These are phyloP conservation scores for Pulveroboletus sp. DNA, from an alignment of 768 basidiomycete species.

Conservation along the genomic window DNA sequence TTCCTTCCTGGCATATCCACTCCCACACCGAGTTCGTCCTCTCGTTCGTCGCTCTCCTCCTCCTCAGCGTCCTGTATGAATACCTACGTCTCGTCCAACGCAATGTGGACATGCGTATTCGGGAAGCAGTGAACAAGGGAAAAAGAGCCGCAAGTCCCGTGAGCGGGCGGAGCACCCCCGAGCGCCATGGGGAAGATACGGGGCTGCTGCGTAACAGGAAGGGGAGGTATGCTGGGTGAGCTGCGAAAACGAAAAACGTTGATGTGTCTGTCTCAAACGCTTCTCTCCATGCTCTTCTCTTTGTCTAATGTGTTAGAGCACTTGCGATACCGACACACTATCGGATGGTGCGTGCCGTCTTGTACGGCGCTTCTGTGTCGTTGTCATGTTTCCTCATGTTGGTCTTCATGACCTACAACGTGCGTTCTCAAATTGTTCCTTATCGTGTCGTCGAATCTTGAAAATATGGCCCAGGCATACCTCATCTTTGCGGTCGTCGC, in stretches of 20 bases:
- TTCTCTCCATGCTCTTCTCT: neutral
- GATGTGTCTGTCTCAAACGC: no score
- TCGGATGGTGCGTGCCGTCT: constrained; percentile 54
- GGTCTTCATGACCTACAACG: constrained; percentile 96
- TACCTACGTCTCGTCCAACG: constrained; percentile 66
- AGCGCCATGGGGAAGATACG: constrained; percentile 47
- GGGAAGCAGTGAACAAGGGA: constrained; percentile 40
- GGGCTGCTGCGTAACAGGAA: constrained; percentile 48
- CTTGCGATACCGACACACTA: constrained; percentile 19
- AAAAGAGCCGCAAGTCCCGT: constrained; percentile 42
- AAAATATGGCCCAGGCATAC: constrained; percentile 55
- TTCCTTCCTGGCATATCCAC: constrained; percentile 70
- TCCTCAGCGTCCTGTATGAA: constrained; percentile 72
- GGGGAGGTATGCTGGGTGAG: constrained; percentile 40
- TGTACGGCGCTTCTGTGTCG: constrained; percentile 76
- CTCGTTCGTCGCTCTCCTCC: constrained; percentile 61
- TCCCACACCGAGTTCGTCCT: constrained; percentile 52
- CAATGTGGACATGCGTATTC: constrained; percentile 56
- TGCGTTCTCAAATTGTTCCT: constrained; percentile 34
- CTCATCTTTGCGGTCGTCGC: constrained; percentile 77
- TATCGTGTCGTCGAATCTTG: neutral
- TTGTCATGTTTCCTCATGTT: constrained; percentile 91
- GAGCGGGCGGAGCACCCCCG: constrained; percentile 40
- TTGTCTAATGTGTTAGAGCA: neutral
- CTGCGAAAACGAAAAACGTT: neutral